Evolutionary conservation across 371 early-diverging fungal species (phyloP), one percentile per base, ranked within the genome.

Genomic region (Globomyces sp.): DNA sequence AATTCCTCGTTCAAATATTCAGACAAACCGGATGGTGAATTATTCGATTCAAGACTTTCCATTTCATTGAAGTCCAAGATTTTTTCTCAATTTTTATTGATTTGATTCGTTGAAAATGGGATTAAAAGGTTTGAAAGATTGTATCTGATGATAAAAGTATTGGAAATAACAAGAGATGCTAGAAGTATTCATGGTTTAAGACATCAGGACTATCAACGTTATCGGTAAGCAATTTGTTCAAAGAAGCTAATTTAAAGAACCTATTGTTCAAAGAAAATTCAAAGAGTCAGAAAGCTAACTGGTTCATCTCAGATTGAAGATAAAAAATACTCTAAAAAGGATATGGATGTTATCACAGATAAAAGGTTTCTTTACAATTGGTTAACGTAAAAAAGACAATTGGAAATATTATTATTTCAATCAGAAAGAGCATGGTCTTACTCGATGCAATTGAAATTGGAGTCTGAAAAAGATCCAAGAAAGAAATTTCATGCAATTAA

Each of bases 111-210:
- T 24, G 24, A 24, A 24, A 24, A 24, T 24, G 24, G 24, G 24
- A 24, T 24, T 24, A 24, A 24, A 24, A 24, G 24, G 24, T 24
- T 39, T 8, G 8, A 55, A 55, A 55, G 39, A 24, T 13, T 55
- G 24, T n/a, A 62, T 71, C 75, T 77, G n/a, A 24, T 24, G 24
- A 24, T 24, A 24, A 24, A 24, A 24, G 24, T 24, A 24, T 67
- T 81, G 42, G 48, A 55, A 8, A 45, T 72, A 2, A 73, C 73
- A 1, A 53, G 83, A 67, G 90, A 90, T 36, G 83, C 87, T 4
- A 84, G 92, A n/a, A 85, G 86, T 75, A 86, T 86, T 6, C 87
- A 92, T 76, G 93, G 93, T 41, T 71, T 92, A 42, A 84, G 92
- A 65, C 91, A 90, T 62, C 85, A 91, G 72, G 93, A 92, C 68